Percentiles rank a stretch among this genome's conserved stretches.
phyloP scores from a whole-genome alignment of 345 rosid species.

The Euphorbia pulcherrima region DNA sequence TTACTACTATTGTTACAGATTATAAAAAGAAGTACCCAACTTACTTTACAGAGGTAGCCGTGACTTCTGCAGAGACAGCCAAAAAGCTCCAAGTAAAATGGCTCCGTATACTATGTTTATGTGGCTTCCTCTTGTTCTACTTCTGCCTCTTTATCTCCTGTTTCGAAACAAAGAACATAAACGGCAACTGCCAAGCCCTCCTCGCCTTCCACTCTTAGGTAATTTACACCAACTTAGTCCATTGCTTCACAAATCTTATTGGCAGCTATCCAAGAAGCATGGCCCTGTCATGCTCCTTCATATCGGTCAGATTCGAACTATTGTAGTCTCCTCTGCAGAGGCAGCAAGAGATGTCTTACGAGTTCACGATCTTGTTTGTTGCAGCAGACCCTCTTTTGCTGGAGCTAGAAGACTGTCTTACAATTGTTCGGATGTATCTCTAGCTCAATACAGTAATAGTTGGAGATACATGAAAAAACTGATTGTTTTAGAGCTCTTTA shows the following conservation, averaged over 20 bases:
- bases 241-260: conserved; percentile 1
- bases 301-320: conserved; percentile 1
- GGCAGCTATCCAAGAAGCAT: conserved; percentile 14
- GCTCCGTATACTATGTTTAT: background rate
- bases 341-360: conserved; percentile 22
- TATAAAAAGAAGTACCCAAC: no score
- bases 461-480: conserved; percentile 10
- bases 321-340: conserved; percentile 24
- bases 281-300: conserved; percentile 23
- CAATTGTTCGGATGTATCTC: conserved; percentile 9
- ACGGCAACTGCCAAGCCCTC: conserved; percentile 20
- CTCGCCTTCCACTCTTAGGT: conserved; percentile 19
- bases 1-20: no score
- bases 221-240: conserved; percentile 19
- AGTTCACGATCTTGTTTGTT: conserved; percentile 4
- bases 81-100: no score
- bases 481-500: background rate
- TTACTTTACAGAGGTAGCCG: no score
- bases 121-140: background rate
- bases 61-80: no score
- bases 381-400: conserved; percentile 11
- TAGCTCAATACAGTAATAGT: conserved; percentile 7
- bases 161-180: background rate
- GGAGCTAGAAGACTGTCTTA: conserved; percentile 2
- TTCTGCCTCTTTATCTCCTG: background rate